Base-by-base conservation (phyloP, 129 eudicot species). In the Daucus carota region DNA sequence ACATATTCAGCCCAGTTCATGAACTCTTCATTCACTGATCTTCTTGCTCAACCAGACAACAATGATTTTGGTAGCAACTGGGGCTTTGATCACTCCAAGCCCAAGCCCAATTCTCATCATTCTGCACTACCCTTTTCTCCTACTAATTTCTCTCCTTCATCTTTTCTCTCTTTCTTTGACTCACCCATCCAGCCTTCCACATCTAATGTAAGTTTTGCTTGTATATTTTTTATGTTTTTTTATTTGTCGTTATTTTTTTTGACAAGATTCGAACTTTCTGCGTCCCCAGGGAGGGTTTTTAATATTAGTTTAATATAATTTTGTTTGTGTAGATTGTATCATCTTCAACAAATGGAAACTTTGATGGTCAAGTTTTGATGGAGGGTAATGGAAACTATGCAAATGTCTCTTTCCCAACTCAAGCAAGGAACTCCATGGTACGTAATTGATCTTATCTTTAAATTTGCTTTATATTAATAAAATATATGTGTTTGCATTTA, bases 321-420 rank as follows among this genome's bases (percentile, higher is more conserved):
- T 24, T 48, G 80, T 78, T 79, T 47, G 70, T 85, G 83, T 75
- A 88, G 97, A 80, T 85, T 79, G 75, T 88, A 79, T 79, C 92
- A 81, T 86, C 98, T 85, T 92, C 95, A 70, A 88, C 88, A 15
- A 88, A 82, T n/a, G 98, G 93, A 80, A 81, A 71, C 43, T 90
- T 85, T 78, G 41, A 84, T 75, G 82, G 77, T 57, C 77, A 78
- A 68, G 65, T 26, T 47, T 83, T 80, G 50, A 89, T 84, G 77
- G 86, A 83, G 42, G 91, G 85, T 32, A 84, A 79, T 31, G 84
- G 43, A 63, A 87, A 62, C 77, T 85, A 52, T 72, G 80, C 90
- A 13, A 82, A 82, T 50, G 90, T 92, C 78, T 85, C 98, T 18
- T 90, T 92, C 83, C 92, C 87, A 34, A 60, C 86, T 79, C 86